Evolutionary conservation across 23 red algal species (phyloP).

Genomic region (Agarophyton chilense): DNA sequence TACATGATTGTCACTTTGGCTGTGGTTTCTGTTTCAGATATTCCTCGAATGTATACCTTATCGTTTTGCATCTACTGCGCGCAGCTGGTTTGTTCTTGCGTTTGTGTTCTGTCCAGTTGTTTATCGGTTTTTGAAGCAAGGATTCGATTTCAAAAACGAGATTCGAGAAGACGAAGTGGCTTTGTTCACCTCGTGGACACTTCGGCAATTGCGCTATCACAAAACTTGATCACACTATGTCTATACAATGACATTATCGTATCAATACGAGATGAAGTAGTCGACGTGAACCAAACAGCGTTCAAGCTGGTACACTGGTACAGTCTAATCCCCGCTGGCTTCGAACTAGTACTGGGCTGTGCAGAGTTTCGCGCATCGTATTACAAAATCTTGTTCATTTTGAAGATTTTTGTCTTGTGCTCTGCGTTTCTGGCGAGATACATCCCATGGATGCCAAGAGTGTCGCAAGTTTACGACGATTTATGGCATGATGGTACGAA

Average conservation of each 20-base stretch:
- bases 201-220: background rate
- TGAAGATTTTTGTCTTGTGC: background rate
- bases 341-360: background rate
- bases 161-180: background rate
- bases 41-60: background rate
- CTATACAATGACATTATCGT: slow-evolving; percentile 25
- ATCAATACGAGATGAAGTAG: background rate
- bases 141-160: background rate
- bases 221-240: background rate
- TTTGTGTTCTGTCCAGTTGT: background rate
- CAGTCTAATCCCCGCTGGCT: background rate
- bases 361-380: background rate
- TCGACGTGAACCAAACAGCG: background rate
- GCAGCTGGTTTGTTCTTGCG: background rate
- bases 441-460: background rate
- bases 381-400: background rate
- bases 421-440: background rate
- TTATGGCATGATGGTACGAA: background rate
- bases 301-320: background rate
- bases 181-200: background rate
- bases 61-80: slow-evolving; percentile 9
- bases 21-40: background rate
- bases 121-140: background rate
- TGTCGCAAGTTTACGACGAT: slow-evolving; percentile 4
- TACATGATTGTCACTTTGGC: background rate